A percentile compares a stretch with the other conserved stretches of the same genome.
These are phyloP conservation scores for Pachysandra terminalis DNA, from an alignment of 164 flowering plant genomes.

Conservation along the genomic window DNA sequence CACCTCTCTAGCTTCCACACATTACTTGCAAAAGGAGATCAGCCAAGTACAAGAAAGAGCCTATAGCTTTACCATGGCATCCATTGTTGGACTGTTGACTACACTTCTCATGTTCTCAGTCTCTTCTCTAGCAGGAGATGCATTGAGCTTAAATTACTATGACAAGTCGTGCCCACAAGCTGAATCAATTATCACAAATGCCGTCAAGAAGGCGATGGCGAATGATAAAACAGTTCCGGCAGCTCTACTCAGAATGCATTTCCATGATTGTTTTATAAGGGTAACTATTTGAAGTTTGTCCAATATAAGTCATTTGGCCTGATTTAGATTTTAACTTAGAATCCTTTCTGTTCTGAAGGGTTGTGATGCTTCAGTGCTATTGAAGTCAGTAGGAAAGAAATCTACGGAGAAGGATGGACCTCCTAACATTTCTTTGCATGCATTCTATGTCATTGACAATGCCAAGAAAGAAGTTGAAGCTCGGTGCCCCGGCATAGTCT, in stretches of 20 bases:
- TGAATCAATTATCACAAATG: slow-evolving; percentile 41
- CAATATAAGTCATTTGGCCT: not conserved
- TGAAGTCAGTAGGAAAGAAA: slow-evolving; percentile 45
- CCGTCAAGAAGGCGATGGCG: slow-evolving; percentile 44
- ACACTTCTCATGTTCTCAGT: slow-evolving; percentile 23
- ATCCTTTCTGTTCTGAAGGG: slow-evolving; percentile 38
- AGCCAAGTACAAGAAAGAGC: too few species aligned
- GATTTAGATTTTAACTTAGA: not conserved
- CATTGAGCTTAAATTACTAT: slow-evolving; percentile 61
- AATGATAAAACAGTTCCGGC: slow-evolving; percentile 76
- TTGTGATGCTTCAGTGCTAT: slow-evolving; percentile 71
- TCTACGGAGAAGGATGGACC: slow-evolving; percentile 85
- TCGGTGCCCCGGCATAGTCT: slow-evolving; percentile 79
- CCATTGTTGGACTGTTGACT: slow-evolving; percentile 20
- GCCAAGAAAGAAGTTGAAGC: slow-evolving; percentile 68
- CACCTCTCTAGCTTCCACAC: not conserved
- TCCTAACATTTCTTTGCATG: slow-evolving; percentile 75
- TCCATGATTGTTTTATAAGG: slow-evolving; percentile 87
- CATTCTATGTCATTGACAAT: slow-evolving; percentile 72
- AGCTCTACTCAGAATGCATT: slow-evolving; percentile 79
- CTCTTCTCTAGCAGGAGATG: slow-evolving; percentile 18
- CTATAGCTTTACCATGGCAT: slow-evolving; percentile 22
- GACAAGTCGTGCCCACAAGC: slow-evolving; percentile 62
- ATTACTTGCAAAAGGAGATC: too few species aligned
- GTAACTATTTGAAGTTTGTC: slow-evolving; percentile 23